Base-by-base conservation (phyloP, 345 rosid species). In the Streptanthus diversifolius region DNA sequence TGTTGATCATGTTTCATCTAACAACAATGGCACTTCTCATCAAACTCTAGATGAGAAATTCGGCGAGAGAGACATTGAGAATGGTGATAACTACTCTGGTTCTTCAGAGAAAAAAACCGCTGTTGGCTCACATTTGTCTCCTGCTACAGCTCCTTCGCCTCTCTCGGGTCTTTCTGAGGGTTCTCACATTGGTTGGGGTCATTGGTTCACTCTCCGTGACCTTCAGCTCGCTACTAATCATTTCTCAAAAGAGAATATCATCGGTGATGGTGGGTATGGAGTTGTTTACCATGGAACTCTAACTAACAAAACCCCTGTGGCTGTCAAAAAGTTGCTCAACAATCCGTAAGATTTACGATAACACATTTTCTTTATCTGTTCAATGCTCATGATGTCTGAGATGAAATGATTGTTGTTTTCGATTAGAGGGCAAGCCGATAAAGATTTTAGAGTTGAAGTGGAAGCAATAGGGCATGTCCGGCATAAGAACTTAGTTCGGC, bases 251-350 rank as follows among this genome's bases (percentile, higher is more conserved):
- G 96, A 91, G 68, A 89, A 88, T 71, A 81, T 91, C 52, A 89
- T 93, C 8, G 98, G 98, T 61, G 98, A 91, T 78, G 98, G 98
- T 54, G 98, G 98, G 10, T 93, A 91, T 72, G 98, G 98, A 71
- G 86, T 93, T 78, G 97, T 93, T 64, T 93, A 89, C 82, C 85
- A 77, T 67, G 98, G 96, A 54, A 80, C 81, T 74, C 56, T 93
- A 44, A 71, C 85, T 39, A 91, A 93, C 72, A 89, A 92, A 43
- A 80, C 85, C 45, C 83, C 90, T 57, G 97, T 91, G 30, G 98
- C 98, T 67, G 95, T 93, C 77, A 93, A 93, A 81, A 93, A 93
- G 83, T 85, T 93, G 61, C 95, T 93, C 24, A 93, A 93, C 72
- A 88, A 89, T 81, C 87, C 91, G 98, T 93, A 83, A 80, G 93